Percentiles rank a stretch among this genome's conserved stretches.
phyloP scores from a whole-genome alignment of 805 yeast species.

The Wickerhamomyces strasburgensis region DNA sequence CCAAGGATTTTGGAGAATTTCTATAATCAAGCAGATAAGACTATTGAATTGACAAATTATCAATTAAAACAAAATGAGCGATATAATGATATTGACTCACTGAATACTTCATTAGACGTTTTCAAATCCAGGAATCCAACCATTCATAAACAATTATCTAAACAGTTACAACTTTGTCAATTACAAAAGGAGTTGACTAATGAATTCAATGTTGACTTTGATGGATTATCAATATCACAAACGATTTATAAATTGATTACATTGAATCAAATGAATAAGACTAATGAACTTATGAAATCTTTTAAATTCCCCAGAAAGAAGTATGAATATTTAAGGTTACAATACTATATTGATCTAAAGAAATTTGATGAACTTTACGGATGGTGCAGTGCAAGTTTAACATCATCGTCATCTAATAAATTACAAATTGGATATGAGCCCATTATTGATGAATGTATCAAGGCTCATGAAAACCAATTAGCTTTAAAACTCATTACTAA shows the following conservation, averaged over 20 bases:
- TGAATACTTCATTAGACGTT: conserved; percentile 22
- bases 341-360: conserved; percentile 37
- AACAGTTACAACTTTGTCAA: conserved; percentile 38
- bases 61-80: conserved; percentile 26
- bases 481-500: conserved; percentile 16
- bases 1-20: conserved; percentile 43
- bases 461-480: conserved; percentile 11
- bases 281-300: conserved; percentile 43
- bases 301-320: conserved; percentile 56
- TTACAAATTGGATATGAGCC: conserved; percentile 72
- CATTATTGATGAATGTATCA: conserved; percentile 30
- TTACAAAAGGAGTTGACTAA: conserved; percentile 41
- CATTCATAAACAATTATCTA: conserved; percentile 37
- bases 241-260: conserved; percentile 43
- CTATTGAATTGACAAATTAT: conserved; percentile 40
- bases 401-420: no score
- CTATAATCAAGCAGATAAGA: conserved; percentile 60
- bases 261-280: conserved; percentile 44
- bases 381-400: conserved; percentile 44
- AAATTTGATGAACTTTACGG: conserved; percentile 54
- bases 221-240: conserved; percentile 39
- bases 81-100: conserved; percentile 11
- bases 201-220: conserved; percentile 37
- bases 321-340: conserved; percentile 48
- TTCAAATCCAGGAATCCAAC: conserved; percentile 26